A percentile compares a stretch with the other conserved stretches of the same genome.
phyloP scores from a whole-genome alignment of 192 early-diverging fungal species.

The Coemansia sp. region DNA sequence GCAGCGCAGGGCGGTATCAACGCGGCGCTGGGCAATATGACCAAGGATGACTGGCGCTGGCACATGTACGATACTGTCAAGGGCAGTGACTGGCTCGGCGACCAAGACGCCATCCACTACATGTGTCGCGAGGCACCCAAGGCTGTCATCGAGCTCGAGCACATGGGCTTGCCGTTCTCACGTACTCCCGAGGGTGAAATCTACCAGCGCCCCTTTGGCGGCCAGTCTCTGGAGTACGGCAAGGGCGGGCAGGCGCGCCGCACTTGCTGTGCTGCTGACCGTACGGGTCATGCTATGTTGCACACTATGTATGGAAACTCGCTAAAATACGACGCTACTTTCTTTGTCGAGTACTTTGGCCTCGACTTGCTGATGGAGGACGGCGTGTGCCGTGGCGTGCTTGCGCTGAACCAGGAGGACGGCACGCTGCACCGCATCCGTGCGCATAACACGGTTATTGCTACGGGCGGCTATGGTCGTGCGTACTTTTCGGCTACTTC shows the following conservation, averaged over 20 bases:
- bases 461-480: conserved; percentile 99
- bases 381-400: conserved; percentile 93
- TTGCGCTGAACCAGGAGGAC: conserved; percentile 98
- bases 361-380: conserved; percentile 99
- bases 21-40: conserved; percentile 99
- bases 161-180: conserved; percentile 98
- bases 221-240: conserved; percentile 93
- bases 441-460: conserved; percentile 95
- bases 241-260: conserved; percentile 98
- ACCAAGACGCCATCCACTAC: conserved; percentile 99
- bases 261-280: conserved; percentile 97
- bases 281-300: conserved; percentile 96
- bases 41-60: conserved; percentile 99
- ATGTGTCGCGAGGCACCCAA: conserved; percentile 99
- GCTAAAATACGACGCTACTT: conserved; percentile 93
- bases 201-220: conserved; percentile 99
- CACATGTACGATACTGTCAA: conserved; percentile 99
- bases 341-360: conserved; percentile 99
- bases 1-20: conserved; percentile 99
- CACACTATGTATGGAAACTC: conserved; percentile 99
- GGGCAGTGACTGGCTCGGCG: conserved; percentile 98
- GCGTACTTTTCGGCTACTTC: conserved; percentile 98
- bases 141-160: conserved; percentile 95
- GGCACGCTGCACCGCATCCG: conserved; percentile 98
- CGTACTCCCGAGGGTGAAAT: conserved; percentile 97